A percentile compares a stretch with the other conserved stretches of the same genome.
These are phyloP conservation scores for Linum lewisii DNA, from an alignment of 345 rosid species.

Conservation along the genomic window DNA sequence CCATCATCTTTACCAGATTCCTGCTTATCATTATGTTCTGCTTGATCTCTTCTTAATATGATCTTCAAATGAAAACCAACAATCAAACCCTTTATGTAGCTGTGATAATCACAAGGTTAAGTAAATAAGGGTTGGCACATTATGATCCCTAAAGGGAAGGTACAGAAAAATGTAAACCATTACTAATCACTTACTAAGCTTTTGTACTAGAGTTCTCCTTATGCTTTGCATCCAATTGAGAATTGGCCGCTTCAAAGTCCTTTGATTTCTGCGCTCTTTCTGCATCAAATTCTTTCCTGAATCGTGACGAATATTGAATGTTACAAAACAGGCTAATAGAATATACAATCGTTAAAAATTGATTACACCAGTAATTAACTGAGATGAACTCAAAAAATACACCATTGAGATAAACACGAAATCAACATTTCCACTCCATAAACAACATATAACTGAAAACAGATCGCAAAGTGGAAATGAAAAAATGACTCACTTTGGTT, in stretches of 20 bases:
- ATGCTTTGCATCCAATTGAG: slow-evolving; percentile 29
- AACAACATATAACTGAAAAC: not conserved
- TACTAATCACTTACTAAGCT: too few species aligned
- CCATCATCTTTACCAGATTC: slow-evolving; percentile 21
- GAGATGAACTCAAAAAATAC: too few species aligned
- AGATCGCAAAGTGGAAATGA: not conserved
- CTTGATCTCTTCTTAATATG: slow-evolving; percentile 27
- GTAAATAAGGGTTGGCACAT: not conserved
- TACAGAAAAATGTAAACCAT: not conserved
- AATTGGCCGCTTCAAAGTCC: slow-evolving; percentile 30
- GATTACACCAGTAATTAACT: too few species aligned
- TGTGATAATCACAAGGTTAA: slow-evolving; percentile 20
- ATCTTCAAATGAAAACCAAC: slow-evolving; percentile 69
- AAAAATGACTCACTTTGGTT: slow-evolving; percentile 57
- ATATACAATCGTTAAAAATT: not conserved
- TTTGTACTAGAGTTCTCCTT: slow-evolving; percentile 40
- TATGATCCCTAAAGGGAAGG: not conserved
- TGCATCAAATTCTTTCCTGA: slow-evolving; percentile 81
- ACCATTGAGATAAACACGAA: not conserved
- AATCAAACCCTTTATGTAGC: slow-evolving; percentile 82
- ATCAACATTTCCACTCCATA: not conserved
- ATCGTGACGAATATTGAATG: not conserved
- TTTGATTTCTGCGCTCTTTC: slow-evolving; percentile 46
- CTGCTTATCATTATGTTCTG: too few species aligned
- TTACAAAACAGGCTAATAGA: not conserved